A percentile compares a stretch with the other conserved stretches of the same genome.
These are phyloP conservation scores for Puya raimondii DNA, from an alignment of 176 grass and related monocot species.

Conservation along the genomic window DNA sequence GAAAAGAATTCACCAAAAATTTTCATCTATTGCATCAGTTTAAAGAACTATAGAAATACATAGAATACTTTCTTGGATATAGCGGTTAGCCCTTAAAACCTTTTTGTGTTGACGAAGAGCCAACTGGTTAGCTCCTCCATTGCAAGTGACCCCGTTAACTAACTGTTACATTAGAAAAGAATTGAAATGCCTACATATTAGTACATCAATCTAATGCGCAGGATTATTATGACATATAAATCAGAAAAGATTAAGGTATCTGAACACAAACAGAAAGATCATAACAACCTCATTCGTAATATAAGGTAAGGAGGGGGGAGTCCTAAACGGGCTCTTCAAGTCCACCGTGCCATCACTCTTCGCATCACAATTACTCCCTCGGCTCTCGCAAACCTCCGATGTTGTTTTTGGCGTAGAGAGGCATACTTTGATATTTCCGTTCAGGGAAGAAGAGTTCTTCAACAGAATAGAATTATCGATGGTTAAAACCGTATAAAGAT, in stretches of 20 bases:
- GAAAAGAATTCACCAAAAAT: conserved; percentile 11
- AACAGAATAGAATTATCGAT: background rate
- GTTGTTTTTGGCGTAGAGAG: conserved; percentile 30
- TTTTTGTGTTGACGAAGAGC: conserved; percentile 56
- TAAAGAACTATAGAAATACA: background rate
- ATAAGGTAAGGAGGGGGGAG: conserved; percentile 71
- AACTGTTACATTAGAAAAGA: conserved; percentile 8
- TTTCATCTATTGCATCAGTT: conserved; percentile 14
- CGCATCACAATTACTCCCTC: conserved; percentile 20
- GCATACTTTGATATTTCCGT: conserved; percentile 56
- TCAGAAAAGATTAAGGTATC: background rate
- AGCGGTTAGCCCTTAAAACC: conserved; percentile 31
- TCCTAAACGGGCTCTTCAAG: conserved; percentile 61
- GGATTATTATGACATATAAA: background rate
- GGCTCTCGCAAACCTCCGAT: conserved; percentile 3
- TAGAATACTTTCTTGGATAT: background rate
- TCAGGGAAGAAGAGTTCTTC: conserved; percentile 38
- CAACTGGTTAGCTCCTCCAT: conserved; percentile 38
- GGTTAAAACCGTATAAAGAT: background rate
- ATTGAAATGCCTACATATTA: background rate
- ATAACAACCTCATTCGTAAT: conserved; percentile 42
- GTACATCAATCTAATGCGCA: background rate
- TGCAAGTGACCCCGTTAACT: conserved; percentile 18
- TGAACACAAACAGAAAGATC: background rate
- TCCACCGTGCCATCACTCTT: conserved; percentile 28